Base-by-base conservation (phyloP, 2,329 filamentous ascomycete genomes). In the Aspergillus luchuensis region DNA sequence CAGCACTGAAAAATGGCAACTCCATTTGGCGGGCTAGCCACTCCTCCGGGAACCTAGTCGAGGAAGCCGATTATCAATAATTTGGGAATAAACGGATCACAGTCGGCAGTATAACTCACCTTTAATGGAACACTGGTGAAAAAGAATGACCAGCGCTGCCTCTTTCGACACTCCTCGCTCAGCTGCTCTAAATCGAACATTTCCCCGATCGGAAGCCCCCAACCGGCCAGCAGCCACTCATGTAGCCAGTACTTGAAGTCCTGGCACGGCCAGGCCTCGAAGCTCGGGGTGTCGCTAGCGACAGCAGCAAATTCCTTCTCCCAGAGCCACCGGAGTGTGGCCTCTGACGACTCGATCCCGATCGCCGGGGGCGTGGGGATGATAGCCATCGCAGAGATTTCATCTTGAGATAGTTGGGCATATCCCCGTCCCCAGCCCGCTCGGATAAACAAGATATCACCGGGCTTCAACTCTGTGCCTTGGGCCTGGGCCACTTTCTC, bases 181-280 rank as follows among this genome's bases (percentile, higher is more conserved):
- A 50, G 25, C 47, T 17, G 47, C 47, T 50, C 47, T 4, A 30
- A 7, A 30, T 50, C 25, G 52, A 72, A 66, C 47, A 71, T 47
- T 60, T 73, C 70, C 8, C 71, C 71, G 41, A 73, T 71, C 33
- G 70, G 65, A 55, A 69, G 67, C 0, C 71, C 71, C 70, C 70
- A 73, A 1, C 71, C 71, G 13, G 66, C 70, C 41, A 73, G 59
- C n/a, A 72, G 55, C 25, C 68, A 68, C 55, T 72, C 41, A 19
- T 56, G 54, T 7, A 56, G 36, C 17, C 28, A 56, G 28, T 48
- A 50, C 3, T 30, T 28, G 15, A n/a, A 8, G 47, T 50, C 47
- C 25, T 33, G 47, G 28, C 41, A 56, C 21, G 30, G 43, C 54
- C 54, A 56, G n/a, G 23, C 54, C 28, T 48, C 54, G 0, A 50